Evolutionary conservation across 1,284 basidiomycete genomes (phyloP).

Genomic region (Trametes pubescens): DNA sequence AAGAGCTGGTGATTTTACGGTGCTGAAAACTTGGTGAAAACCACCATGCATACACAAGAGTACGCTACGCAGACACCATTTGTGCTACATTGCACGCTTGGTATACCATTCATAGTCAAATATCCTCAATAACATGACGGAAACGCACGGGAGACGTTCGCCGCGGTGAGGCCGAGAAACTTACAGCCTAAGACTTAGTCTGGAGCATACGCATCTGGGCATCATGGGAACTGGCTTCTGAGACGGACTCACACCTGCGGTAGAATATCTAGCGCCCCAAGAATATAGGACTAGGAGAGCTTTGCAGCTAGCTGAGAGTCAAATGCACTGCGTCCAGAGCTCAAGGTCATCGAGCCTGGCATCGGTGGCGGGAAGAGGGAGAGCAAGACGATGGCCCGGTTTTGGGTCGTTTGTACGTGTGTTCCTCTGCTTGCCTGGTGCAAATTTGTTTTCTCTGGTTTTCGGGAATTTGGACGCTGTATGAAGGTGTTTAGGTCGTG

Average conservation of each 20-base stretch:
- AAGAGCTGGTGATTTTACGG: no score
- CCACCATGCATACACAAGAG: no score
- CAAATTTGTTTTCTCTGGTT: slow-evolving; percentile 77
- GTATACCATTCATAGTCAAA: no score
- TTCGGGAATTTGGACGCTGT: slow-evolving; percentile 74
- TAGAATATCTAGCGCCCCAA: neutral
- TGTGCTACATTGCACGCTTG: no score
- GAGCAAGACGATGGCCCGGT: slow-evolving; percentile 33
- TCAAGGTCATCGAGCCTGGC: neutral
- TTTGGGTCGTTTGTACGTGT: slow-evolving; percentile 64
- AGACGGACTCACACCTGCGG: neutral
- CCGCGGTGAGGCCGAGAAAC: no score
- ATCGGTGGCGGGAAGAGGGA: slow-evolving; percentile 6
- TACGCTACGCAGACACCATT: no score
- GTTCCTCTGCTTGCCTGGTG: slow-evolving; percentile 57
- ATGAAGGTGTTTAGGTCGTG: slow-evolving; percentile 57
- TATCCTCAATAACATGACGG: no score
- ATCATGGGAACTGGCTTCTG: neutral
- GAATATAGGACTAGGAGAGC: neutral
- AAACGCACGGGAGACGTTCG: no score
- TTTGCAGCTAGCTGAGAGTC: neutral
- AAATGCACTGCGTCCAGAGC: neutral
- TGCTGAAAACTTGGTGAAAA: no score
- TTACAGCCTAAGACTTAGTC: neutral
- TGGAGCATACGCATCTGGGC: neutral